Conservation (phyloP, 2,329 filamentous ascomycete species). For the Metarhizium anisopliae region DNA sequence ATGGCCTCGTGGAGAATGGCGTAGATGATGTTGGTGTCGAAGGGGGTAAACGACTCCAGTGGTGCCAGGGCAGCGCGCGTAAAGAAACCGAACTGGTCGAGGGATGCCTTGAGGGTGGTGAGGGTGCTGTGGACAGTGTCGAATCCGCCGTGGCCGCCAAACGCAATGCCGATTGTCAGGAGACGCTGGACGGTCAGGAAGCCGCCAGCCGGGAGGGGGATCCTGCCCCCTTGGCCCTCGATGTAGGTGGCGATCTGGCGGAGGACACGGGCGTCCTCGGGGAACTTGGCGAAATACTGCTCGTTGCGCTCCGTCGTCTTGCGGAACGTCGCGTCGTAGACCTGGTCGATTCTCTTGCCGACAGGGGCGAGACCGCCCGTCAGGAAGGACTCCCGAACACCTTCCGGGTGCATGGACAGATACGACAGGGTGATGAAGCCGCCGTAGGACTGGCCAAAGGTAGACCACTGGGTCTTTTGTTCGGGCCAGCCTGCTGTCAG, state of each 20-base stretch:
- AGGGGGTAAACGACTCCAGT: constrained; percentile 58
- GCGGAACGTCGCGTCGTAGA: constrained; percentile 64
- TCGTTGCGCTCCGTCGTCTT: constrained; percentile 64
- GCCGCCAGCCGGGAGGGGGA: constrained; percentile 64
- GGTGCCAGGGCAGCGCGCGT: constrained; percentile 60
- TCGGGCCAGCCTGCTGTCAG: constrained; percentile 62
- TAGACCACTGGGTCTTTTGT: constrained; percentile 69
- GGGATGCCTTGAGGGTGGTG: constrained; percentile 59
- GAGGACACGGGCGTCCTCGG: constrained; percentile 65
- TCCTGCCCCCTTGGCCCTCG: constrained; percentile 37
- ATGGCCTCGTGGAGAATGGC: constrained; percentile 80
- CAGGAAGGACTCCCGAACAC: constrained; percentile 73
- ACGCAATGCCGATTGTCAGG: constrained; percentile 65
- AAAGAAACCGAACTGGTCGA: constrained; percentile 68
- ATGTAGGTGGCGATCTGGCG: constrained; percentile 59
- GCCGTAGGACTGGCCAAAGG: constrained; percentile 87
- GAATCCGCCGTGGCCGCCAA: constrained; percentile 72
- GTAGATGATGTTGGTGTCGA: constrained; percentile 75
- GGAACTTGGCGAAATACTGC: constrained; percentile 77
- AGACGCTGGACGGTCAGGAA: constrained; percentile 64
- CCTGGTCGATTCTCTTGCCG: constrained; percentile 59
- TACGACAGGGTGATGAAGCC: constrained; percentile 82
- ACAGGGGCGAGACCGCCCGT: constrained; percentile 78
- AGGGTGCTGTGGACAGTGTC: constrained; percentile 68
- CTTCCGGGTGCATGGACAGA: constrained; percentile 69